phyloP scores from a whole-genome alignment of 306 rosid genomes.

The Sindora glabra region DNA sequence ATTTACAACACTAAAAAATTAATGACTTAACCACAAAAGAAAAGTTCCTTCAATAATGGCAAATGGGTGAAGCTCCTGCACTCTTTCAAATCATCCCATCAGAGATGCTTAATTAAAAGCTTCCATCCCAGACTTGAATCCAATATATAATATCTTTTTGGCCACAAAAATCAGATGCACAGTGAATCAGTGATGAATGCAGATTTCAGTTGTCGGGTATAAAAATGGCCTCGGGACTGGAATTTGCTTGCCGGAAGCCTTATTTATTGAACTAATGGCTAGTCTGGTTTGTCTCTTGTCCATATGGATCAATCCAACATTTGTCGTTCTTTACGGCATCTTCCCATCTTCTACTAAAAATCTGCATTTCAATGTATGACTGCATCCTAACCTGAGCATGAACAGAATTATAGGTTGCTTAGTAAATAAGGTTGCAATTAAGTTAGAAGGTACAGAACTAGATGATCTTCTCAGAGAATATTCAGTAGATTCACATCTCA shows the following conservation, averaged over 20 bases:
- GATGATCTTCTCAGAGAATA: not conserved
- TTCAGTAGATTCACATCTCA: too few species aligned
- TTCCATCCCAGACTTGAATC: too few species aligned
- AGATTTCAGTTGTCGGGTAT: not conserved
- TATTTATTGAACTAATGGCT: not conserved
- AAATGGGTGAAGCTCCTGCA: too few species aligned
- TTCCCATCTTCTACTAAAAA: not conserved
- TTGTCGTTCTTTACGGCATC: constrained; percentile 9
- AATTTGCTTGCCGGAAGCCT: not conserved
- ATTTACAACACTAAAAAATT: not conserved
- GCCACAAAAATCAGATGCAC: constrained; percentile 5
- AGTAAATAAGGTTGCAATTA: constrained; percentile 12
- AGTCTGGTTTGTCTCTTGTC: not conserved
- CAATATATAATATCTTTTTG: too few species aligned
- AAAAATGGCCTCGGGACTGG: not conserved
- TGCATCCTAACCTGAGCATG: not conserved
- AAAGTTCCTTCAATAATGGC: too few species aligned
- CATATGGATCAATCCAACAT: constrained; percentile 27
- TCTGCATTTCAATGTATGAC: not conserved
- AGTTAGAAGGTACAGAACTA: not conserved
- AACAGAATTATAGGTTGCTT: too few species aligned
- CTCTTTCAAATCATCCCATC: too few species aligned
- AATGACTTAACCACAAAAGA: too few species aligned
- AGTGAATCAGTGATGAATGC: not conserved
- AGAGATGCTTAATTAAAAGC: too few species aligned